Conservation (phyloP, 192 early-diverging fungal genomes). For the Geosiphon pyriformis region DNA sequence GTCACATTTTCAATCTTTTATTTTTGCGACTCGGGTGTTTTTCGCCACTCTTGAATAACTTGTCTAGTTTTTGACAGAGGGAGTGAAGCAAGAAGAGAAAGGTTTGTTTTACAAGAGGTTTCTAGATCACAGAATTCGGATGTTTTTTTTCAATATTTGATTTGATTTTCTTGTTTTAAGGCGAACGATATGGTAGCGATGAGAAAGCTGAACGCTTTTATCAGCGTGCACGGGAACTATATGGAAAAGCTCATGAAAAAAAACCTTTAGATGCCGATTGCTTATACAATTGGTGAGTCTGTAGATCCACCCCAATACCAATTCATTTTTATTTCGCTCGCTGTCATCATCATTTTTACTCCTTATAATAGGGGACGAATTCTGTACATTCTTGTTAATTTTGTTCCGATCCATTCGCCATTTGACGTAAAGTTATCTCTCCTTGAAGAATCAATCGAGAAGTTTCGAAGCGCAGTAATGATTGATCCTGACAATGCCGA, state of each 20-base stretch:
- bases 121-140: background rate
- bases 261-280: slow-evolving; percentile 52
- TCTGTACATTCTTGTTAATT: slow-evolving; percentile 49
- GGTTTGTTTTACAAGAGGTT: slow-evolving; percentile 19
- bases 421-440: slow-evolving; percentile 38
- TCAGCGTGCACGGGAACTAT: slow-evolving; percentile 59
- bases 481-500: slow-evolving; percentile 54
- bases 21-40: background rate
- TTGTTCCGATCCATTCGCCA: slow-evolving; percentile 42
- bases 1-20: background rate
- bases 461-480: slow-evolving; percentile 42
- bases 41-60: background rate
- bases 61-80: slow-evolving; percentile 34
- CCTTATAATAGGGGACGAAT: slow-evolving; percentile 44
- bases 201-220: slow-evolving; percentile 64
- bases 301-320: background rate
- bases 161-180: slow-evolving; percentile 19
- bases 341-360: no score
- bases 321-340: background rate
- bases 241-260: slow-evolving; percentile 51
- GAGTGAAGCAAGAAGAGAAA: slow-evolving; percentile 48
- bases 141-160: background rate
- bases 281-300: slow-evolving; percentile 61
- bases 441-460: slow-evolving; percentile 48
- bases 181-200: slow-evolving; percentile 63